phyloP scores from a whole-genome alignment of 1,284 basidiomycete species.

The Sanghuangporus baumii region DNA sequence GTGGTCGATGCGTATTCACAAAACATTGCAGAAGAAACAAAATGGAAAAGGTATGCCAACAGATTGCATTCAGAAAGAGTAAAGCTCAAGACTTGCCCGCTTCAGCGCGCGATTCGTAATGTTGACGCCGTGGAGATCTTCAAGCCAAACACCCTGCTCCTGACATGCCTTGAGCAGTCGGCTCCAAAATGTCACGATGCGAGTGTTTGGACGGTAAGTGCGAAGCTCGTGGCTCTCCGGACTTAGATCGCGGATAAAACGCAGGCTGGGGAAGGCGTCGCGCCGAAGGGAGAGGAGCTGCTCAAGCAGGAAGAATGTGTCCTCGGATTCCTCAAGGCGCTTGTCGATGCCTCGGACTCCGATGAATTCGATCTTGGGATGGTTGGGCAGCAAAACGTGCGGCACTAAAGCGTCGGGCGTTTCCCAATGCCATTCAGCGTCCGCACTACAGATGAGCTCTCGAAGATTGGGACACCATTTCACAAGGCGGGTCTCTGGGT shows the following conservation, averaged over 20 bases:
- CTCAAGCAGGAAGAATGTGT: conserved; percentile 60
- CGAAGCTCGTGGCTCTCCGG: conserved; percentile 30
- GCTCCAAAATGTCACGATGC: conserved; percentile 46
- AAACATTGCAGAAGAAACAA: background rate
- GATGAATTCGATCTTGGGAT: conserved; percentile 57
- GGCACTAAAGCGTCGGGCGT: conserved; percentile 40
- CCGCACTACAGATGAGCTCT: conserved; percentile 66
- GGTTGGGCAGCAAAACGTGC: conserved; percentile 59
- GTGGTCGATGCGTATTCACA: background rate
- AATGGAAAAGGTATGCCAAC: background rate
- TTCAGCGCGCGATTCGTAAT: conserved; percentile 17
- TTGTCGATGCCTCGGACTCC: conserved; percentile 67
- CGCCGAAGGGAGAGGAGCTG: conserved; percentile 57
- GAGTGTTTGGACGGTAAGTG: conserved; percentile 23
- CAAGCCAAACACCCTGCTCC: conserved; percentile 46
- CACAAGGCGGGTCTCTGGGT: conserved; percentile 41
- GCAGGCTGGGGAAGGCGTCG: conserved; percentile 56
- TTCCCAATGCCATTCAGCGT: conserved; percentile 76
- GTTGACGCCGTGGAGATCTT: conserved; percentile 44
- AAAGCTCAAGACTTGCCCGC: conserved; percentile 15
- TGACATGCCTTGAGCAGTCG: conserved; percentile 41
- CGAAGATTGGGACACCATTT: conserved; percentile 59
- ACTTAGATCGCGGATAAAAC: conserved; percentile 57
- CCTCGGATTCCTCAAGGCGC: conserved; percentile 43
- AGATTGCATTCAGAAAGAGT: background rate